phyloP scores from a whole-genome alignment of 345 rosid genomes.

The Murraya paniculata region DNA sequence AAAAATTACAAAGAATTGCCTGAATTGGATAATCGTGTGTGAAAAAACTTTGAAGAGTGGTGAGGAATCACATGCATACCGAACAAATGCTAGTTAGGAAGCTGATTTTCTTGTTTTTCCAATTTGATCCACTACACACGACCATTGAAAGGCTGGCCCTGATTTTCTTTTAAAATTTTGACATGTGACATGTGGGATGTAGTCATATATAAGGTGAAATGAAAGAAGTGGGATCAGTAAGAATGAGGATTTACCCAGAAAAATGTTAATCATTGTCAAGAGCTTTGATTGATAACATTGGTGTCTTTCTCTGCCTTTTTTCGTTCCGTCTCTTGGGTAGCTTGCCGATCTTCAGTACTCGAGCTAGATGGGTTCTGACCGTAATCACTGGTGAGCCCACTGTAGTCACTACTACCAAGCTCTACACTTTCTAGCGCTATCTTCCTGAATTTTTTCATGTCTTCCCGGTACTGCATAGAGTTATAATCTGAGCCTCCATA shows the following conservation, averaged over 20 bases:
- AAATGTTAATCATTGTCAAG: neutral
- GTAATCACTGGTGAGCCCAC: constrained; percentile 53
- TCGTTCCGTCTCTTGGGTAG: constrained; percentile 44
- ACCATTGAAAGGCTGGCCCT: neutral
- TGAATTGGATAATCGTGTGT: neutral
- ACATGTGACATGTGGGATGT: neutral
- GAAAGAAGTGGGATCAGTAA: constrained; percentile 4
- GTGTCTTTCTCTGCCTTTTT: constrained; percentile 28
- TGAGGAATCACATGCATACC: neutral
- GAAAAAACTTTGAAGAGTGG: neutral
- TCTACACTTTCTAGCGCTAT: constrained; percentile 66
- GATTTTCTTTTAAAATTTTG: neutral
- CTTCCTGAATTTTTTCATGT: constrained; percentile 63
- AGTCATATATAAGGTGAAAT: neutral
- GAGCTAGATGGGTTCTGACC: constrained; percentile 54
- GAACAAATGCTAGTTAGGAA: neutral
- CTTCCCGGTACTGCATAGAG: constrained; percentile 60
- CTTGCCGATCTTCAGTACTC: constrained; percentile 56
- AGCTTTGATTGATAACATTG: constrained; percentile 4
- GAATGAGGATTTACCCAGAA: neutral
- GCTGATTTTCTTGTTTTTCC: neutral
- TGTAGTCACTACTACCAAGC: constrained; percentile 46
- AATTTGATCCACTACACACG: neutral
- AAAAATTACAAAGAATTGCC: neutral
- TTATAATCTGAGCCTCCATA: constrained; percentile 63